Conservation (phyloP, 257 asterid genomes). For the Solanum piurae region DNA sequence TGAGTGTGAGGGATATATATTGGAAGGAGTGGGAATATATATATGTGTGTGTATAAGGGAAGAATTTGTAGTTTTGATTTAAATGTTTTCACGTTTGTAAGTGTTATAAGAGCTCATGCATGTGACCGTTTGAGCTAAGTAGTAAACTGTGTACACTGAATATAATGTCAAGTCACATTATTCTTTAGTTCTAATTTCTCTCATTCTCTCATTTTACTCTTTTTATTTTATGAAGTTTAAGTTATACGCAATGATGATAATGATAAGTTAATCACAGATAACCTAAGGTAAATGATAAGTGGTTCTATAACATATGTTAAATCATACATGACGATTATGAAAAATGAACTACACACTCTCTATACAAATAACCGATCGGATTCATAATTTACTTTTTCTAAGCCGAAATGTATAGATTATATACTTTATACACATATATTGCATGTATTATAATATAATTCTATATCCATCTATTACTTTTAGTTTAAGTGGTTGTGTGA, state of each 20-base stretch:
- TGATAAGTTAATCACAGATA: neutral
- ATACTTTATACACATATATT: neutral
- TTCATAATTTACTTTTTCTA: neutral
- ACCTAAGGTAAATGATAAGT: too few species aligned
- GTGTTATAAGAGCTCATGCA: neutral
- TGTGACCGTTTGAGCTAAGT: neutral
- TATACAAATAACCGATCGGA: too few species aligned
- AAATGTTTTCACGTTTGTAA: constrained; percentile 77
- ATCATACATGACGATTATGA: neutral
- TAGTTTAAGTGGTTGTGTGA: neutral
- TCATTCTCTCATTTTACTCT: neutral
- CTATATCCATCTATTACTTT: neutral
- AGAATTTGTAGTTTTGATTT: constrained; percentile 29
- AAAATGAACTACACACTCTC: too few species aligned
- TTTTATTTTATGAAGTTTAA: neutral
- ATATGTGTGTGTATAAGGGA: neutral
- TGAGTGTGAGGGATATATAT: constrained; percentile 6
- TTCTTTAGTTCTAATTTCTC: neutral
- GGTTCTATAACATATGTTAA: neutral
- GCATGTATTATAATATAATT: too few species aligned
- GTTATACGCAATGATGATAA: neutral
- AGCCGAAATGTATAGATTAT: neutral
- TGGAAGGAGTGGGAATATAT: constrained; percentile 47
- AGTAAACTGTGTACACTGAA: neutral
- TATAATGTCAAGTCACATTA: neutral